Base-by-base conservation (phyloP, 2,329 filamentous ascomycete species). In the Venturia asperata region DNA sequence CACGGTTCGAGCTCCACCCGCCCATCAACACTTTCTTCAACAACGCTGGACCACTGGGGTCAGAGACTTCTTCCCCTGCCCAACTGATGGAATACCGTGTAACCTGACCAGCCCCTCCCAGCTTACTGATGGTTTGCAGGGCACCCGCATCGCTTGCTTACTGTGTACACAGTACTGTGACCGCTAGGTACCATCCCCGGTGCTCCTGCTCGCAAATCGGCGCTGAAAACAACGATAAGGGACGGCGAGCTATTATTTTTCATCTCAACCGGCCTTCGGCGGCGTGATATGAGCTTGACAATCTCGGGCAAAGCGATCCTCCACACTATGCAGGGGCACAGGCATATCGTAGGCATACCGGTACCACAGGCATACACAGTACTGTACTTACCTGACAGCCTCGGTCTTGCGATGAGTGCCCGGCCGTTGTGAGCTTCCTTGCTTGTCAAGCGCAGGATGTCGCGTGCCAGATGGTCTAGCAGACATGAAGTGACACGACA, bases 281-380 rank as follows among this genome's bases (percentile, higher is more conserved):
- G 52, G 27, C 52, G 52, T 17, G 15, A 37, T 30, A 55, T 37
- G 52, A 58, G 52, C 5, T n/a, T 4, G 15, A n/a, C 19, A 58
- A 58, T 58, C 30, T 37, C 30, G 15, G n/a, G 47, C n/a, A 27
- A 41, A 27, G 52, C 52, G 52, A 56, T 56, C 52, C 52, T 37
- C 27, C 52, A 58, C 52, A 58, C 5, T 58, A 13, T n/a, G 30
- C 52, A 58, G 52, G 30, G 52, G 52, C 52, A 30, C 49, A 58
- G 52, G n/a, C 30, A 37, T 15, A 58, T 13, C 52, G 52, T 58
- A 5, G 30, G 30, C 30, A 34, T 34, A 34, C 30, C 30, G 30
- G 30, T 34, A 34, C 30, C 30, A 34, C 6, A n/a, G n/a, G n/a
- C n/a, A n/a, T n/a, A n/a, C n/a, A n/a, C n/a, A n/a, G n/a, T n/a